Base-by-base conservation (phyloP, 1,284 basidiomycete genomes). In the Afroboletus lepidellus region DNA sequence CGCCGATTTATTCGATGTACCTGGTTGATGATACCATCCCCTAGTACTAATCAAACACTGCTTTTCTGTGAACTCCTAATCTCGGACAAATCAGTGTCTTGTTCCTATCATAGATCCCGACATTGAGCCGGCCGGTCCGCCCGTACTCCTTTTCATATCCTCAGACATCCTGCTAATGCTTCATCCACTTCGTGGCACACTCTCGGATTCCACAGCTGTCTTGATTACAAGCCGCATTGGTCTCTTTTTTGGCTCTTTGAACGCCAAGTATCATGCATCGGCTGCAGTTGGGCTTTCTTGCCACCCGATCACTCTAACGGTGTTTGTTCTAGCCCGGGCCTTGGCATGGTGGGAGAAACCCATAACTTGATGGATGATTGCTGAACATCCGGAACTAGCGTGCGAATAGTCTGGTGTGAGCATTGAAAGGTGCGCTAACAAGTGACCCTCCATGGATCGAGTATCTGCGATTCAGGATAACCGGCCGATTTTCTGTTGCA, bases 151-250 rank as follows among this genome's bases (percentile, higher is more conserved):
- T 67, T 53, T 53, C 50, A 54, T 45, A 47, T 49, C 41, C 57
- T 66, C 62, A 42, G 63, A 18, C 25, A 47, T 48, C 46, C 48
- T 57, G 55, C 57, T 53, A 24, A 49, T 42, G 65, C 64, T 47
- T 65, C 57, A 44, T 44, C 48, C 53, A 51, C 63, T 65, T 64
- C 55, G 63, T 68, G 63, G 66, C 63, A 64, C 66, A 12, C 65
- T 59, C 66, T 61, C 8, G 65, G 64, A 64, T 21, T 56, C 24
- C 62, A 68, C 66, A 68, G 63, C 63, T 29, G 44, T 20, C 34
- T 18, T 41, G 33, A 39, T 34, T 53, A 15, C 41, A 46, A 53
- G 41, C 34, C 42, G 25, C 49, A 27, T 49, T 30, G 46, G 29
- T 39, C 43, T 29, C 41, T 42, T 47, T 42, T 47, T 48, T 41